Conservation (phyloP, 1,139 yeast species). For the Saccharomycopsis hybrid region DNA sequence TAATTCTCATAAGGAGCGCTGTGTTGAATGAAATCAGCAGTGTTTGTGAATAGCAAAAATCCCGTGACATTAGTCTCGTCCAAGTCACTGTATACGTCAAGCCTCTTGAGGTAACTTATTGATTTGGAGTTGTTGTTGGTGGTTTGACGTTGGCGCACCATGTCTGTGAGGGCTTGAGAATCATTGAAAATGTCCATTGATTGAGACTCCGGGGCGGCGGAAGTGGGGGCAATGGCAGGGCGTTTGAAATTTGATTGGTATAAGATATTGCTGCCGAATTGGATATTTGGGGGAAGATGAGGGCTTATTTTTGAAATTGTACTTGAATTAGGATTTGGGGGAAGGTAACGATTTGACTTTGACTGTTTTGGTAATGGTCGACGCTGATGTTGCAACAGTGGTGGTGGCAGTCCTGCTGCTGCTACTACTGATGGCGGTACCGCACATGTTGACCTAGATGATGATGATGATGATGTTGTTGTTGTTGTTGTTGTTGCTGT, state of each 20-base stretch:
- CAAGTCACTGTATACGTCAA: neutral
- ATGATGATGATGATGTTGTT: no score
- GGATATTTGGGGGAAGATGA: no score
- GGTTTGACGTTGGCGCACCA: neutral
- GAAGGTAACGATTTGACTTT: no score
- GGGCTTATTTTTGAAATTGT: no score
- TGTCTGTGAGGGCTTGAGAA: neutral
- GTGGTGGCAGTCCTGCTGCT: no score
- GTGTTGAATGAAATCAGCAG: neutral
- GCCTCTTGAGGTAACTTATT: neutral
- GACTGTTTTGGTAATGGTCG: no score
- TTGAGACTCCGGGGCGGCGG: neutral
- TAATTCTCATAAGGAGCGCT: neutral
- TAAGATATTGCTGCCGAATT: neutral
- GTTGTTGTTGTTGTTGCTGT: no score
- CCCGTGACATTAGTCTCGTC: neutral
- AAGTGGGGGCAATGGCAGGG: no score
- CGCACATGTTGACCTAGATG: no score
- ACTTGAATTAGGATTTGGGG: no score
- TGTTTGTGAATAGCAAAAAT: neutral
- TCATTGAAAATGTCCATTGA: neutral
- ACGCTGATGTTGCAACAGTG: no score
- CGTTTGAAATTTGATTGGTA: neutral
- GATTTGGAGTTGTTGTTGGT: neutral
- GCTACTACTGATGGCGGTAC: no score